Percentiles rank a stretch among this genome's conserved stretches.
Conservation (phyloP, 140 eudicot species). For the Erigeron philadelphicus region DNA sequence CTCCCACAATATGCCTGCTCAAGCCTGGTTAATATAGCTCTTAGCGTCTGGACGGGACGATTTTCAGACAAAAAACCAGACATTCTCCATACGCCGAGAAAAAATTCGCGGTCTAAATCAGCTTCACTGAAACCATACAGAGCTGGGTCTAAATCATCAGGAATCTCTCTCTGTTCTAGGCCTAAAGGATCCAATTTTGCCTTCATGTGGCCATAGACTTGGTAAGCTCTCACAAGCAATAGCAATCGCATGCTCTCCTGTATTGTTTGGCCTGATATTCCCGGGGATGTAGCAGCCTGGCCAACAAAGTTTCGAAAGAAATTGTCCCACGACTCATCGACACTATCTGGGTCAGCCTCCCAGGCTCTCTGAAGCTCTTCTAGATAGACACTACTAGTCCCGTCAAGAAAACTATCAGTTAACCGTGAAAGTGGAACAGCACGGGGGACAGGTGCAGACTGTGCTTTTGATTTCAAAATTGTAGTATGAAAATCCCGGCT, state of each 20-base stretch:
- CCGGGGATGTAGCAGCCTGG: constrained; percentile 71
- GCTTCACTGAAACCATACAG: constrained; percentile 69
- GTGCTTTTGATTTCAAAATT: constrained; percentile 47
- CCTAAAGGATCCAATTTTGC: constrained; percentile 80
- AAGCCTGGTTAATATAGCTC: constrained; percentile 70
- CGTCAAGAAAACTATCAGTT: constrained; percentile 82
- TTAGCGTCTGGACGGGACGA: constrained; percentile 84
- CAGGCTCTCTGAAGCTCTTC: constrained; percentile 94
- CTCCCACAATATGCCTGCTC: constrained; percentile 90
- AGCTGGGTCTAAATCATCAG: constrained; percentile 74
- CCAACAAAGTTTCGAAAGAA: constrained; percentile 84
- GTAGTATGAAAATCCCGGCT: constrained; percentile 48
- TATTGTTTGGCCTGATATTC: constrained; percentile 87
- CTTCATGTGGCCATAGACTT: constrained; percentile 84
- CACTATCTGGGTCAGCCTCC: constrained; percentile 87
- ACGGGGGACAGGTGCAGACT: constrained; percentile 72
- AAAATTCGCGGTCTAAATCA: constrained; percentile 84
- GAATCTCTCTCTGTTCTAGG: constrained; percentile 55
- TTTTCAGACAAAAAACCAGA: constrained; percentile 87
- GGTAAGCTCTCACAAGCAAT: constrained; percentile 85
- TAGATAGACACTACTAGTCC: constrained; percentile 82
- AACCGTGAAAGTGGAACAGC: constrained; percentile 81
- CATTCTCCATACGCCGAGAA: constrained; percentile 81
- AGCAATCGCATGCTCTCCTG: constrained; percentile 88
- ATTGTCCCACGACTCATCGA: constrained; percentile 93